Percentiles rank a stretch among this genome's conserved stretches.
phyloP scores from a whole-genome alignment of 208 protist species.

The Acanthamoeba quina region DNA sequence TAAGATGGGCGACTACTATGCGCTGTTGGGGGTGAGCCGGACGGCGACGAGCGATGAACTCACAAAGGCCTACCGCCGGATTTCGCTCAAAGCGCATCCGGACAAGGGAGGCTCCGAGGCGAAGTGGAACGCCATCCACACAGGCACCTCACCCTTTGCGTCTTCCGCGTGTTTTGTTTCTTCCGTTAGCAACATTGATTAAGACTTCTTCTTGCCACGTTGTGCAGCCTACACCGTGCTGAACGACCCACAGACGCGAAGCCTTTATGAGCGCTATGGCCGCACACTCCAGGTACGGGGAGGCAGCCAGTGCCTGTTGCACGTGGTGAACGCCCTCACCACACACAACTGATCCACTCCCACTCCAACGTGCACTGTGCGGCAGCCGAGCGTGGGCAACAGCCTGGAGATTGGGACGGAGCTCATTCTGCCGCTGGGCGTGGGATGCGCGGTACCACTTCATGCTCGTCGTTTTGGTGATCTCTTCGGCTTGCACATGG shows the following conservation, averaged over 20 bases:
- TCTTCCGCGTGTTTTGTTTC: neutral
- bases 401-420: constrained; percentile 5
- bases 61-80: neutral
- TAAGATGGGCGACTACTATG: neutral
- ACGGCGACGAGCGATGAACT: neutral
- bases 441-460: neutral
- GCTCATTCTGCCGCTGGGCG: neutral
- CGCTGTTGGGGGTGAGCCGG: neutral
- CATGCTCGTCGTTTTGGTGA: neutral
- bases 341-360: too few species aligned
- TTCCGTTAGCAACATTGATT: too few species aligned
- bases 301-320: too few species aligned
- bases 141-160: neutral
- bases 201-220: neutral
- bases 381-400: constrained; percentile 8
- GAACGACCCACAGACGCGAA: constrained; percentile 16
- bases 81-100: neutral
- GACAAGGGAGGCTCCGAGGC: constrained; percentile 10
- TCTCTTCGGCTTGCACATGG: neutral
- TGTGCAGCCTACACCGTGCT: constrained; percentile 12
- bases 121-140: neutral
- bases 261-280: constrained; percentile 5
- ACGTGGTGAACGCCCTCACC: neutral
- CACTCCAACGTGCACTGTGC: too few species aligned
- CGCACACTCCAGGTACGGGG: neutral